Base-by-base conservation (phyloP, 495 filamentous ascomycete genomes). In the Cudoniella acicularis region DNA sequence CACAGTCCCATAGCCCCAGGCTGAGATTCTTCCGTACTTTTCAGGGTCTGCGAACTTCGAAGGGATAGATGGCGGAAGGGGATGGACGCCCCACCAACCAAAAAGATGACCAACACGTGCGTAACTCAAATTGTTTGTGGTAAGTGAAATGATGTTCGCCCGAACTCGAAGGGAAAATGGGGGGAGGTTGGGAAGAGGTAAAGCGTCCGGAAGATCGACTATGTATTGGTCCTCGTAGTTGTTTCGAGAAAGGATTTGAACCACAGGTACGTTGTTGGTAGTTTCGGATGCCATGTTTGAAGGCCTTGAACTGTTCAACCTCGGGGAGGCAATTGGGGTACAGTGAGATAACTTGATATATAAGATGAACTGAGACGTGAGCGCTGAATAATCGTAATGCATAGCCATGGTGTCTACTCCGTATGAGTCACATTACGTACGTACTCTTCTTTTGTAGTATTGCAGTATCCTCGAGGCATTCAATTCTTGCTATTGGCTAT, bases 81-180 rank as follows among this genome's bases (percentile, higher is more conserved):
- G 65, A 65, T 75, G 73, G 42, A 73, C 65, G 56, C 70, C 65
- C 73, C 73, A 83, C 83, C 81, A 87, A 20, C 64, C 66, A 0
- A 82, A 49, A 10, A 79, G 9, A 45, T 68, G 61, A 16, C 81
- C 82, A 2, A 78, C 24, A 11, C 65, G 68, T 3, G 80, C 81
- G 64, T 85, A 86, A 8, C 71, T 76, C 45, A 83, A 69, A 64
- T 81, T 85, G 69, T 83, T 84, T 16, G 78, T 77, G 0, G 80
- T 80, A 0, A 84, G 64, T 23, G 74, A 70, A 18, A 83, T 43
- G 1, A 82, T 65, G 1, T 61, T 64, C 2, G 77, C 68, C 23
- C 70, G 76, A 11, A 82, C 62, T 23, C 79, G 75, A 48, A 84
- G 43, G 1, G 73, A 74, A 2, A 69, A 71, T 1, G 62, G 53